These are phyloP conservation scores for Pelargonium citronellum DNA, from an alignment of 441 rosid species.

Conservation along the genomic window DNA sequence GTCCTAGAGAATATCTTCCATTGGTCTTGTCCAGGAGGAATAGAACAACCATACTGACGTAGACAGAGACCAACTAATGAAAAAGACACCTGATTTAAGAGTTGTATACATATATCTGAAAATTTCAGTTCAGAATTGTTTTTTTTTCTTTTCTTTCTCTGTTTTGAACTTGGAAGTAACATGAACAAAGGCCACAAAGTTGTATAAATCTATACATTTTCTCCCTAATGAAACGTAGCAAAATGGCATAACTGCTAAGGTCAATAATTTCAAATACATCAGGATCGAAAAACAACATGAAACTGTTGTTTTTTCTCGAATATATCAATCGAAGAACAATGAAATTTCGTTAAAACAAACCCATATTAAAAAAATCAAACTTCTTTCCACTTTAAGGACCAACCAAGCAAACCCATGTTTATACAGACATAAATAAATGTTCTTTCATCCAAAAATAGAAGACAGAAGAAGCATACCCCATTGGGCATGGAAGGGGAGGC, in stretches of 20 bases:
- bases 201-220: not conserved
- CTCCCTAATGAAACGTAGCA: not conserved
- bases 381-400: too few species aligned
- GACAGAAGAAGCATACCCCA: constrained; percentile 26
- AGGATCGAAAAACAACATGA: not conserved
- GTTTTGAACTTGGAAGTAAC: too few species aligned
- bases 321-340: not conserved
- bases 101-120: not conserved
- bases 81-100: not conserved
- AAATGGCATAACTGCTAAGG: not conserved
- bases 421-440: not conserved
- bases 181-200: too few species aligned
- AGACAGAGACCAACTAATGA: too few species aligned
- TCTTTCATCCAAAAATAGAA: not conserved
- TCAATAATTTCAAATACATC: not conserved
- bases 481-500: constrained; percentile 26
- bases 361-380: not conserved
- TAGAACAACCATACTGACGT: too few species aligned
- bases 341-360: not conserved
- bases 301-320: not conserved
- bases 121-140: too few species aligned
- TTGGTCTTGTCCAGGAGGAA: not conserved
- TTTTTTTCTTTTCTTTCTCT: too few species aligned
- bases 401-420: not conserved
- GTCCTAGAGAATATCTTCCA: not conserved